phyloP scores from a whole-genome alignment of 805 yeast genomes.

The Candida ulmi region DNA sequence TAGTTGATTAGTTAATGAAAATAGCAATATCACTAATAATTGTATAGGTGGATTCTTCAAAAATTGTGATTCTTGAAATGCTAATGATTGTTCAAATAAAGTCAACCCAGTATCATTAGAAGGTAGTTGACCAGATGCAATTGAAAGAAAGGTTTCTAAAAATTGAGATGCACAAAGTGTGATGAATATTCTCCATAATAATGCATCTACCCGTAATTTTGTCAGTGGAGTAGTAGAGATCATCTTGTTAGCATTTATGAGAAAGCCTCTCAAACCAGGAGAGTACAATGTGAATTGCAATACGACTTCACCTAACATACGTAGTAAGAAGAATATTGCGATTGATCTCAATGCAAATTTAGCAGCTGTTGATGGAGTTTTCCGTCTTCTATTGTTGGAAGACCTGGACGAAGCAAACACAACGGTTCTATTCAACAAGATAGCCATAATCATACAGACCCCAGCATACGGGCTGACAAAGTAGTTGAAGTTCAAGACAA shows the following conservation, averaged over 20 bases:
- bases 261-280: not conserved
- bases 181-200: slow-evolving; percentile 55
- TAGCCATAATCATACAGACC: slow-evolving; percentile 52
- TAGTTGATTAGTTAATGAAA: slow-evolving; percentile 54
- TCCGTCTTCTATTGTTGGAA: slow-evolving; percentile 12
- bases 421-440: slow-evolving; percentile 50
- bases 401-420: slow-evolving; percentile 49
- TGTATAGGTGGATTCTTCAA: slow-evolving; percentile 47
- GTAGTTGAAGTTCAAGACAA: slow-evolving; percentile 27
- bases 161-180: slow-evolving; percentile 57
- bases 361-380: slow-evolving; percentile 16
- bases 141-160: slow-evolving; percentile 59
- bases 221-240: not conserved
- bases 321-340: slow-evolving; percentile 29
- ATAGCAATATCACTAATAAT: slow-evolving; percentile 43
- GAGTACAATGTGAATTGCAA: not conserved
- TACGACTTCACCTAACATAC: not conserved
- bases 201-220: slow-evolving; percentile 4
- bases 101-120: slow-evolving; percentile 64
- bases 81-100: slow-evolving; percentile 68
- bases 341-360: slow-evolving; percentile 32
- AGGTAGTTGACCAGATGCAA: slow-evolving; percentile 50
- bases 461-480: slow-evolving; percentile 45
- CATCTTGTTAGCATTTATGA: slow-evolving; percentile 2
- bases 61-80: slow-evolving; percentile 66